Evolutionary conservation across 495 filamentous ascomycete genomes (phyloP), one percentile per base, ranked within the genome.

Genomic region (Lepraria neglecta): DNA sequence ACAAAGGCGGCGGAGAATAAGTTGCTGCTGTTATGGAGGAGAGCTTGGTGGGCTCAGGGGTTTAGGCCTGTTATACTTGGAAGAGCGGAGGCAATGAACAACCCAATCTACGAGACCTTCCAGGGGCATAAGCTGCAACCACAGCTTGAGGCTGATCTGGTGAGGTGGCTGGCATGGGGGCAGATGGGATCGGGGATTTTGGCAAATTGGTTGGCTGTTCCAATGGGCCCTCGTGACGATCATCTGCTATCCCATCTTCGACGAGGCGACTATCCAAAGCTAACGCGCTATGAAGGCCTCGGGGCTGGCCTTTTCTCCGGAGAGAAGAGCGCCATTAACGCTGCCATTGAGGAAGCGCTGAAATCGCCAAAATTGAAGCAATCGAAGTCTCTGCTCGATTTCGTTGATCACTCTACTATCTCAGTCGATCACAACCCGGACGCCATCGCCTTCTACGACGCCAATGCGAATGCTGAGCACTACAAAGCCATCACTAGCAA

Each of bases 41-140:
- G 91, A 56, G 94, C 92, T 9, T 97, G 91, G 89, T 97, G 88
- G 85, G 91, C 91, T 14, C 81, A 92, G 64, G 94, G 94, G 7
- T 97, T 98, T 70, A 84, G 79, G 56, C 94, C 94, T 1, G 78
- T 94, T 14, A 85, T 97, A 46, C 74, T 98, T 60, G 84, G 87
- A 30, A 80, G 82, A 28, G 85, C 82, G 12, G 94, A 97, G 69
- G 92, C 92, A 11, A 87, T 87, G 82, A 87, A 87, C 65, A 91
- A 95, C 66, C 88, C 86, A 0, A 69, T 89, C 11, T 96, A 92
- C 68, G 79, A 88, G 67, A 75, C 79, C 55, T 72, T 90, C 55
- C 86, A 91, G 69, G 75, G 72, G 38, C 65, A 85, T 56, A 71
- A 83, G 45, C 66, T 84, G 31, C 71, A 75, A 17, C 68, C 76